These are phyloP conservation scores for Didymella sp. DNA, from an alignment of 2,329 filamentous ascomycete genomes.

Conservation along the genomic window DNA sequence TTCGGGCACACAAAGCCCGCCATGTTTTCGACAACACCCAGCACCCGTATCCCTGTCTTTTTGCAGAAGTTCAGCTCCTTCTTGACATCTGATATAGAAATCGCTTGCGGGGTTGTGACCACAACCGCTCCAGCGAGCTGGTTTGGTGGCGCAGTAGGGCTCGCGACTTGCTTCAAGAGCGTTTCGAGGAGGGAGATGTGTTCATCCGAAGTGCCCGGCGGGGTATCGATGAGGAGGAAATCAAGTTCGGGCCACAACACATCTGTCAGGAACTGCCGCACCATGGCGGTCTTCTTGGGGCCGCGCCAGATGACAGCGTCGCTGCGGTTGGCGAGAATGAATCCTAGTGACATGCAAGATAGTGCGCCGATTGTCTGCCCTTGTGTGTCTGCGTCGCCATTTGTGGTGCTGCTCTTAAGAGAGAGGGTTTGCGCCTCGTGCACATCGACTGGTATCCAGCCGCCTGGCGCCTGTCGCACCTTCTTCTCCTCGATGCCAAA, in stretches of 20 bases:
- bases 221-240: constrained; percentile 93
- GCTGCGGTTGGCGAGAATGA: constrained; percentile 80
- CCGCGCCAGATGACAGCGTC: constrained; percentile 97
- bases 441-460: constrained; percentile 89
- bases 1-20: constrained; percentile 83
- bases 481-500: constrained; percentile 88
- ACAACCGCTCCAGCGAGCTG: constrained; percentile 88
- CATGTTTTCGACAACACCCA: constrained; percentile 98
- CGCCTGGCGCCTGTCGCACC: constrained; percentile 87
- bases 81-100: constrained; percentile 90
- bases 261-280: constrained; percentile 91
- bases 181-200: constrained; percentile 93
- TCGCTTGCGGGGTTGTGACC: constrained; percentile 94
- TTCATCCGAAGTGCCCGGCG: constrained; percentile 94
- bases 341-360: constrained; percentile 90
- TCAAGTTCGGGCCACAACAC: constrained; percentile 88
- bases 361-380: constrained; percentile 64
- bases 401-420: constrained; percentile 15
- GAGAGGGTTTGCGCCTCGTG: constrained; percentile 62
- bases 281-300: constrained; percentile 99
- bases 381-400: constrained; percentile 11
- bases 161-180: constrained; percentile 59
- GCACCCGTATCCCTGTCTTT: constrained; percentile 78
- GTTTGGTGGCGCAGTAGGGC: constrained; percentile 50
- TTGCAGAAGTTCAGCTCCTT: constrained; percentile 94